These are phyloP conservation scores for Neurospora cerealis DNA, from an alignment of 495 filamentous ascomycete species.

Conservation along the genomic window DNA sequence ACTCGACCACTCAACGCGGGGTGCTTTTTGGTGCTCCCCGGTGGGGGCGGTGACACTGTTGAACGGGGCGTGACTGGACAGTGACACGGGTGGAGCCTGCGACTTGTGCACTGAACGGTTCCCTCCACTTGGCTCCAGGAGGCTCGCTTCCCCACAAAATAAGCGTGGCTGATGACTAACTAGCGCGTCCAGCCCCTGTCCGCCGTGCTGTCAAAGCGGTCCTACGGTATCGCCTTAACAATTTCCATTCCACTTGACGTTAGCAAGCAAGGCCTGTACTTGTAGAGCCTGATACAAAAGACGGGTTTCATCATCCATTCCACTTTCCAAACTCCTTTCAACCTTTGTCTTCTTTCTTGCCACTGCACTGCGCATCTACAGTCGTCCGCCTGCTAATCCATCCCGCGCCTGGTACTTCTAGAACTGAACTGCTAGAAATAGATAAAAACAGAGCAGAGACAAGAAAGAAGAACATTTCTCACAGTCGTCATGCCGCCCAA, in stretches of 20 bases:
- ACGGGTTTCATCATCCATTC: background rate
- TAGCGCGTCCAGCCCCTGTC: background rate
- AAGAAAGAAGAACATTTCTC: background rate
- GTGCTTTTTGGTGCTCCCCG: background rate
- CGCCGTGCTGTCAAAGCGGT: background rate
- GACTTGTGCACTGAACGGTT: background rate
- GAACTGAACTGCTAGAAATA: background rate
- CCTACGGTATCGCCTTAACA: background rate
- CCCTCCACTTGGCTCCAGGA: background rate
- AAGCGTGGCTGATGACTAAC: background rate
- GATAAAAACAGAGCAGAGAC: background rate
- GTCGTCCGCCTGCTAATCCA: background rate
- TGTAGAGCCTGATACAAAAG: background rate
- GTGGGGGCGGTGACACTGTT: background rate
- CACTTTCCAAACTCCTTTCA: background rate
- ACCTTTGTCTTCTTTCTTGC: background rate
- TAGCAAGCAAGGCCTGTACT: background rate
- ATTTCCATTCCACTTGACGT: background rate
- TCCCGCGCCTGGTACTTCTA: background rate
- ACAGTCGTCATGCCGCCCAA: slow-evolving; percentile 56
- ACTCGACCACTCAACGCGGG: background rate
- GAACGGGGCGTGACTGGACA: background rate
- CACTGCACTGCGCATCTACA: background rate
- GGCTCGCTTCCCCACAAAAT: background rate
- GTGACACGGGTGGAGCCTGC: background rate